Conservation (phyloP, 768 basidiomycete species). For the Suillus tomentosus region DNA sequence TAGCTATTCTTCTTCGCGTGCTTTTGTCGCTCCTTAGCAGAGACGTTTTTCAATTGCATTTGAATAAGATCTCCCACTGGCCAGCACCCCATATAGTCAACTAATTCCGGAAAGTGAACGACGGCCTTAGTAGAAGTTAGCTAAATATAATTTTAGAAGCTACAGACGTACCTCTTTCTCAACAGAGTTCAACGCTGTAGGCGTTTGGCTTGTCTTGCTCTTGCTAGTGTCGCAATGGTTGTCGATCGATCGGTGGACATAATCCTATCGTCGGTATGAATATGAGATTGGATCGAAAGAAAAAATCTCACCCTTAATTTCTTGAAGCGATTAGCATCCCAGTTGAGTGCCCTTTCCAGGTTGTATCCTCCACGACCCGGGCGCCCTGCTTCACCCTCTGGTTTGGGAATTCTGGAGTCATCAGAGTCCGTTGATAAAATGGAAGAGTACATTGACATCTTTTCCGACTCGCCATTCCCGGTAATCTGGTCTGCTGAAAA, state of each 20-base stretch:
- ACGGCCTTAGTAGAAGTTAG: neutral
- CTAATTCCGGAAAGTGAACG: neutral
- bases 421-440: no score
- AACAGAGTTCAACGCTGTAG: neutral
- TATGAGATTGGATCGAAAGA: neutral
- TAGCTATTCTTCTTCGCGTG: neutral
- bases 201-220: neutral
- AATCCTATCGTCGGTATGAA: neutral
- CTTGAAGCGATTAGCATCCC: neutral
- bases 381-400: no score
- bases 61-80: neutral
- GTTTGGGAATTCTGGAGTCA: no score
- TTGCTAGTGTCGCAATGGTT: neutral
- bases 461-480: neutral
- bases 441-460: neutral
- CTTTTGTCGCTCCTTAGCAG: neutral
- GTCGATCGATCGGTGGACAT: neutral
- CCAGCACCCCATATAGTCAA: neutral
- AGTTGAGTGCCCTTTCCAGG: no score
- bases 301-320: neutral
- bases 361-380: no score
- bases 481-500: neutral
- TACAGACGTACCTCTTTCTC: neutral
- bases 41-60: neutral
- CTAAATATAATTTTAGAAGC: neutral